Conservation (phyloP, 2,329 filamentous ascomycete species). For the Sphaceloma murrayae region DNA sequence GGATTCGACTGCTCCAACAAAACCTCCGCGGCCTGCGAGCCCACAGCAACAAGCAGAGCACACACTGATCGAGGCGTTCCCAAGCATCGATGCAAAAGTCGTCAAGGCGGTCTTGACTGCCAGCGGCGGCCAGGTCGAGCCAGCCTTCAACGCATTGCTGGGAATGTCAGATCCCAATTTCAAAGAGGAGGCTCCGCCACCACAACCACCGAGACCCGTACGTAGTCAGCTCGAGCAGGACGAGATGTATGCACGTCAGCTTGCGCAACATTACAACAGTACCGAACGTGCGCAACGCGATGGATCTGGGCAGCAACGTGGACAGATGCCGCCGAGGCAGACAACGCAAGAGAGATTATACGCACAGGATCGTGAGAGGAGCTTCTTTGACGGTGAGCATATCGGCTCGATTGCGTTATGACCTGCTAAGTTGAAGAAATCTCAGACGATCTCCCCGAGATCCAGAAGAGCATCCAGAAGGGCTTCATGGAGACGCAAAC, state of each 20-base stretch:
- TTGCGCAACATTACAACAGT: conserved; percentile 74
- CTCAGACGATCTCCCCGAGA: conserved; percentile 90
- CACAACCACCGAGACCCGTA: conserved; percentile 67
- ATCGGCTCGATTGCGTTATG: too few species aligned
- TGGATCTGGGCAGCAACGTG: conserved; percentile 28
- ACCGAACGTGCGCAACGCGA: conserved; percentile 26
- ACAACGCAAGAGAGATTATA: conserved; percentile 26
- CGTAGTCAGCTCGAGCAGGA: conserved; percentile 74
- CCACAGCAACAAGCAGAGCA: conserved; percentile 76
- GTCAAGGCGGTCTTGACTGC: conserved; percentile 82
- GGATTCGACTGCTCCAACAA: conserved; percentile 48
- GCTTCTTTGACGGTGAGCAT: conserved; percentile 67
- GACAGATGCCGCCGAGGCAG: conserved; percentile 29
- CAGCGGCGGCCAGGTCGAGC: conserved; percentile 78
- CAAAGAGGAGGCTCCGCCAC: conserved; percentile 46
- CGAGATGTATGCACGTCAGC: conserved; percentile 81
- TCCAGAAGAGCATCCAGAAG: conserved; percentile 85
- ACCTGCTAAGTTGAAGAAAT: conserved; percentile 18
- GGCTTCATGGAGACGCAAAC: conserved; percentile 90
- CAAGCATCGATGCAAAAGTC: conserved; percentile 66
- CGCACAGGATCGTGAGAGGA: conserved; percentile 64
- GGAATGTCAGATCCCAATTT: conserved; percentile 50
- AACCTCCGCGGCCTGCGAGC: conserved; percentile 74
- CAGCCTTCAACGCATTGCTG: conserved; percentile 88
- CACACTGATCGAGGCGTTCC: conserved; percentile 90